Evolutionary conservation across 805 yeast genomes (phyloP), one percentile per base, ranked within the genome.

Genomic region (Naumovozyma dairenensis): DNA sequence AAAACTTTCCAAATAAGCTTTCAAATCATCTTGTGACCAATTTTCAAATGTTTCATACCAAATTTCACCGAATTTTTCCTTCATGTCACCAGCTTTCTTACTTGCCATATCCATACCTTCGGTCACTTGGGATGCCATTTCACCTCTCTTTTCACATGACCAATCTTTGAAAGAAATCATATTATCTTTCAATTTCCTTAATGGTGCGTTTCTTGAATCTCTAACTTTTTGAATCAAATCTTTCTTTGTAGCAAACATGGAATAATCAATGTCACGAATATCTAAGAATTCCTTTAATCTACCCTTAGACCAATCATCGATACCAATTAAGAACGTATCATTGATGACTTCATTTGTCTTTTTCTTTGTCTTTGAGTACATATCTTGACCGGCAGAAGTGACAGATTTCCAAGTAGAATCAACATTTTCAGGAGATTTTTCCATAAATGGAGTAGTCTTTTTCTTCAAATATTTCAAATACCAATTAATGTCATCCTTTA

Each of bases 281-380:
- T 59, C 56, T 26, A 70, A 47, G 37, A 66, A 70, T 4, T 58
- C 50, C 40, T 53, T 64, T 37, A 70, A 54, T 35, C 65, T 61
- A 14, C 60, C 65, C 43, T 65, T 65, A 15, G 71, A 55, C 76
- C 75, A 70, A 8, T 49, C 46, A 28, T 68, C 67, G 32, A 69
- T 51, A 24, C 67, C 71, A 27, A 65, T 53, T 30, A 66, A 49
- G 42, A 70, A 67, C 1, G 71, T 65, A 39, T 66, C 68, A 47
- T 65, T 65, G 46, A 67, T 53, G 6, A 62, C 40, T 21, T 63
- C 54, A 17, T 57, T 63, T 29, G 49, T 55, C 21, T 44, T 47
- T n/a, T 47, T 45, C 18, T 52, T 44, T 12, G 35, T 18, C 49
- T 48, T 34, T 25, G 31, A 20, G 19, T 32, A 37, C 6, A 43